A percentile compares a stretch with the other conserved stretches of the same genome.
Evolutionary conservation across 2,329 filamentous ascomycete genomes (phyloP).

Genomic region (Emmonsiellopsis sp.): DNA sequence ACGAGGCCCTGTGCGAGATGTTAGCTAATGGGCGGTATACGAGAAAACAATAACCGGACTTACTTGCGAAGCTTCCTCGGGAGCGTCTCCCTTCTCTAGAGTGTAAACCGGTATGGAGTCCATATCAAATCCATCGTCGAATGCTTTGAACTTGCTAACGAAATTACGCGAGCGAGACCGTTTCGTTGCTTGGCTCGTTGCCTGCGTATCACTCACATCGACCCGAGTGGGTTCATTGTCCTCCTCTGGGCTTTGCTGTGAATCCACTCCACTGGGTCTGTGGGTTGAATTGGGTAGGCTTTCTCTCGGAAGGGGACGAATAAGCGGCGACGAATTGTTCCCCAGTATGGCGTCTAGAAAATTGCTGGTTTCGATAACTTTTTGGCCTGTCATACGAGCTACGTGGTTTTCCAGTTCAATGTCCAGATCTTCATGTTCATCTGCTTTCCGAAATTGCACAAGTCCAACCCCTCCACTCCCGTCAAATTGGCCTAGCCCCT

Average conservation of each 20-base stretch:
- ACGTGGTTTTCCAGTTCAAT: constrained; percentile 59
- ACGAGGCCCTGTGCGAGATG: neutral
- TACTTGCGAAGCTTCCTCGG: constrained; percentile 11
- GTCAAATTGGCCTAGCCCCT: constrained; percentile 56
- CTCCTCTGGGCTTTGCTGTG: neutral
- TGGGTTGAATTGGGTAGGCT: constrained; percentile 4
- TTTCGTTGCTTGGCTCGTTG: constrained; percentile 13
- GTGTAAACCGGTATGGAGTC: constrained; percentile 30
- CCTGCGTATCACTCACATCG: constrained; percentile 10
- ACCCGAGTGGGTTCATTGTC: neutral
- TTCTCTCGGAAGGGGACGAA: constrained; percentile 49
- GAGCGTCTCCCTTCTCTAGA: constrained; percentile 15
- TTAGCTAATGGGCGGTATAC: constrained; percentile 1
- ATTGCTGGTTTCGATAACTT: constrained; percentile 79
- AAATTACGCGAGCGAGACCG: constrained; percentile 21
- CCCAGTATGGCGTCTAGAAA: constrained; percentile 82
- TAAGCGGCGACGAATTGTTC: constrained; percentile 65
- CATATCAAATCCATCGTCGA: constrained; percentile 52
- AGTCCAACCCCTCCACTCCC: constrained; percentile 64
- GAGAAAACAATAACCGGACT: neutral
- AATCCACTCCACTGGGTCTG: constrained; percentile 4
- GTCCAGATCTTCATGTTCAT: constrained; percentile 57
- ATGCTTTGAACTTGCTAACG: constrained; percentile 58
- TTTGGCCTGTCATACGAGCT: constrained; percentile 65
- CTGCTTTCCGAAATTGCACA: constrained; percentile 59